Evolutionary conservation across 345 rosid genomes (phyloP), one percentile per base, ranked within the genome.

Genomic region (Eucalyptus sideroxylon): DNA sequence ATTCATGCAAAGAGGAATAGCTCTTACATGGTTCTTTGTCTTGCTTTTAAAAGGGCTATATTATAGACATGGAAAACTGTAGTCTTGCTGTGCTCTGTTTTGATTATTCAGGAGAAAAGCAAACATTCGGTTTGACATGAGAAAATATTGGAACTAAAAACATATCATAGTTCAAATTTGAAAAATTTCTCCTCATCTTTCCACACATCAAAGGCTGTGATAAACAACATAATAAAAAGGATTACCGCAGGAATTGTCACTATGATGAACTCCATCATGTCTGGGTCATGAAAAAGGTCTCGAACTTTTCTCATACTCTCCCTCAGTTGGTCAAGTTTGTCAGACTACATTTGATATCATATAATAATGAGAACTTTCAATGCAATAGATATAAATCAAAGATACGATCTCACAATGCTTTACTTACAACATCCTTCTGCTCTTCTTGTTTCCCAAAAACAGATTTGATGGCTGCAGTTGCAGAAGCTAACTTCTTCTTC

Each of bases 181-280:
- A 49, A 42, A 56, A 53, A 40, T 6, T 86, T 47, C 62, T 50
- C 26, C 88, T 19, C 45, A 21, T 34, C 62, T 31, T 53, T 53
- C 60, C 56, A 16, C 40, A 86, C 31, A n/a, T 47, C 44, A 86
- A 59, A 55, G 47, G 47, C 47, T 40, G 47, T 40, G 47, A 40
- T 77, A 40, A 21, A 77, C 47, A 77, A 77, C 59, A 69, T 17
- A 49, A 30, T 62, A 8, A 11, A 92, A 88, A 53, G 90, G 72
- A 85, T 93, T 96, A 97, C 99, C 92, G 97, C 93, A 87, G 99
- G 99, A 93, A 95, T 95, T 69, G 97, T 94, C 81, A 97, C 98
- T 89, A 96, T 95, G 92, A 96, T 90, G 93, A 97, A 97, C 91
- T 96, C 97, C 11, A 96, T 96, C 89, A 92, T 83, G 87, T 93